Percentiles rank a stretch among this genome's conserved stretches.
Evolutionary conservation across 371 early-diverging fungal genomes (phyloP).

Genomic region (Zychaea mexicana): DNA sequence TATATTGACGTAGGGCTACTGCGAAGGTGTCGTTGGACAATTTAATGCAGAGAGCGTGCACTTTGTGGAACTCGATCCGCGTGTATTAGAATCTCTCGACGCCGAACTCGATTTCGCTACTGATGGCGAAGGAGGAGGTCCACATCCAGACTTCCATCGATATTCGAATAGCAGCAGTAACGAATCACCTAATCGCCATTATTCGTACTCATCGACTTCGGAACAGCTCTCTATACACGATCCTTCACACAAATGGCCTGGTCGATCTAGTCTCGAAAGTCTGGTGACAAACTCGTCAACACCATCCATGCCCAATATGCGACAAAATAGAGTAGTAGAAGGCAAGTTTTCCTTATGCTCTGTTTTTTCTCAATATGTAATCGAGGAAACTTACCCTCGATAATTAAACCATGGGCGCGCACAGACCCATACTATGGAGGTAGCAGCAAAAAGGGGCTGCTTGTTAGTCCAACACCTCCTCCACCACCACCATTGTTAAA

Average conservation of each 20-base stretch:
- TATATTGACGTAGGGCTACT: constrained; percentile 45
- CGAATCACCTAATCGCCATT: constrained; percentile 18
- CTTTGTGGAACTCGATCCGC: constrained; percentile 57
- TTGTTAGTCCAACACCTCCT: background rate
- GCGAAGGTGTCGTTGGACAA: constrained; percentile 60
- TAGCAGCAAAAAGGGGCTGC: background rate
- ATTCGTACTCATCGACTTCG: constrained; percentile 29
- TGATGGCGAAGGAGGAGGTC: background rate
- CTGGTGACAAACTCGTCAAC: constrained; percentile 20
- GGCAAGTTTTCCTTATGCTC: background rate
- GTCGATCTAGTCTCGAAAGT: constrained; percentile 40
- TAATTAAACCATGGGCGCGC: background rate
- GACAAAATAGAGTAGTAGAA: background rate
- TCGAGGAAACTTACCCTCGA: background rate
- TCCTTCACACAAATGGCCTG: constrained; percentile 8
- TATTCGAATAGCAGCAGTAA: constrained; percentile 8
- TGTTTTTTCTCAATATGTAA: background rate
- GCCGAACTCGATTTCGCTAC: constrained; percentile 33
- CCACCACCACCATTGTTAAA: too few species aligned
- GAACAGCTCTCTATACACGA: constrained; percentile 22
- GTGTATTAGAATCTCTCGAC: constrained; percentile 49
- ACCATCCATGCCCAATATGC: constrained; percentile 9
- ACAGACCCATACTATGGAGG: background rate
- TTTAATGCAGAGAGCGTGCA: constrained; percentile 61
- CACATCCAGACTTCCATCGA: background rate